These are phyloP conservation scores for Paracoccidioides brasiliensis DNA, from an alignment of 2,329 filamentous ascomycete genomes.

Conservation along the genomic window DNA sequence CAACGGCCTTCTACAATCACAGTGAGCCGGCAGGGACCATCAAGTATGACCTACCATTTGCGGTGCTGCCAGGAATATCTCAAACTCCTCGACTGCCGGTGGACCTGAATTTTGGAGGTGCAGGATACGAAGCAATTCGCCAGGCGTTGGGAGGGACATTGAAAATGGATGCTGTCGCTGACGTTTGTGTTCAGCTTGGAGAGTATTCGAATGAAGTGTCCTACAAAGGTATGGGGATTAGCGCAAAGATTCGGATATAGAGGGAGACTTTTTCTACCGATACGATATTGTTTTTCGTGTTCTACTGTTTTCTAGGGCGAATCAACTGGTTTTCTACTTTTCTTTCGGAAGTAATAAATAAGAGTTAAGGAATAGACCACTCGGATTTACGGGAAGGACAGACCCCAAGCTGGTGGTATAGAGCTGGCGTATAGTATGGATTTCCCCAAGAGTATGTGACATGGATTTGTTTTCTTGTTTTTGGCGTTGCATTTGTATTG, in stretches of 20 bases:
- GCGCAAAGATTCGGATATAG: constrained; percentile 43
- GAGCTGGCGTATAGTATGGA: not conserved
- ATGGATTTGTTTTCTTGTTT: not conserved
- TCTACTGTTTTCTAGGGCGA: not conserved
- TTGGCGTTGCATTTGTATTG: not conserved
- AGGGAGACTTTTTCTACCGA: not conserved
- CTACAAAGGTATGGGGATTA: constrained; percentile 58
- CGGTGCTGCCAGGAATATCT: constrained; percentile 60
- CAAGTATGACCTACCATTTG: constrained; percentile 58
- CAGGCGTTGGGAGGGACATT: constrained; percentile 69
- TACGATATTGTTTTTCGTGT: not conserved
- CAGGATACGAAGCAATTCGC: constrained; percentile 71
- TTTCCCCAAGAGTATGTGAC: not conserved
- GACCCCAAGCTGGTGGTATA: not conserved
- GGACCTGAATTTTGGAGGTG: constrained; percentile 58
- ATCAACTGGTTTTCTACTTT: constrained; percentile 4
- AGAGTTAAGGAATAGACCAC: constrained; percentile 4
- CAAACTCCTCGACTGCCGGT: constrained; percentile 69
- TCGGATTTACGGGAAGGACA: not conserved
- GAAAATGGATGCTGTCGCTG: constrained; percentile 64
- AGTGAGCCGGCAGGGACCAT: constrained; percentile 68
- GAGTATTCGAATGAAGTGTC: constrained; percentile 60
- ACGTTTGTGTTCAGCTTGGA: constrained; percentile 61
- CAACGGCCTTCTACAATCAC: constrained; percentile 73
- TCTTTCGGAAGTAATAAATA: constrained; percentile 3